Percentiles rank a stretch among this genome's conserved stretches.
Evolutionary conservation across 2,329 filamentous ascomycete genomes (phyloP).

Genomic region (Onygena corvina): DNA sequence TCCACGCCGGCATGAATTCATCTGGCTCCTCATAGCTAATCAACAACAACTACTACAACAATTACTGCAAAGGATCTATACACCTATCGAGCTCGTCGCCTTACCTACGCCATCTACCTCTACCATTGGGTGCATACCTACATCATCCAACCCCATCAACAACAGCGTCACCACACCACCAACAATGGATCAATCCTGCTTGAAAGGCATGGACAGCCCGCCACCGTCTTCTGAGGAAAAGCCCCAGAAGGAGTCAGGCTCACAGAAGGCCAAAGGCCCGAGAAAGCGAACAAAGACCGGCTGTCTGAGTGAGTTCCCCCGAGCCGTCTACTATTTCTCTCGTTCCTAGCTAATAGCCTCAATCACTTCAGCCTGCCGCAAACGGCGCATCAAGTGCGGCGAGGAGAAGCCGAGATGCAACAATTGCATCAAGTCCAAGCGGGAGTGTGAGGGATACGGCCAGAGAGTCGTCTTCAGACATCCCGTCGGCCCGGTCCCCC

Average conservation of each 20-base stretch:
- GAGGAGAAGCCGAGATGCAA: slow-evolving; percentile 51
- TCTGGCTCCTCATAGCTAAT: too few relatives aligned
- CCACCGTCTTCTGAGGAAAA: slow-evolving; percentile 3
- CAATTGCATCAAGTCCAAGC: slow-evolving; percentile 37
- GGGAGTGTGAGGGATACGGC: slow-evolving; percentile 35
- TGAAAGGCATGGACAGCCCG: neutral
- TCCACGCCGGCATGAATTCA: too few relatives aligned
- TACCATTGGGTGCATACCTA: slow-evolving; percentile 9
- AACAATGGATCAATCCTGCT: neutral
- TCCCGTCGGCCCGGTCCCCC: slow-evolving; percentile 25
- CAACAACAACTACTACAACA: too few relatives aligned
- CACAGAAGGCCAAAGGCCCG: slow-evolving; percentile 21
- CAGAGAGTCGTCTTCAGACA: slow-evolving; percentile 34
- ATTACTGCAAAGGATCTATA: too few relatives aligned
- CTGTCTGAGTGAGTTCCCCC: slow-evolving; percentile 60
- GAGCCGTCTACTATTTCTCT: neutral
- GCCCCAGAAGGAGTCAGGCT: slow-evolving; percentile 15
- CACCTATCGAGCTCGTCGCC: too few relatives aligned
- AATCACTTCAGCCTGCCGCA: slow-evolving; percentile 60
- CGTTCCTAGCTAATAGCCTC: neutral
- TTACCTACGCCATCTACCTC: neutral
- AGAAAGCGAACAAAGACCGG: slow-evolving; percentile 81
- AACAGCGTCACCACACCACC: neutral
- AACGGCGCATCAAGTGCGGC: slow-evolving; percentile 92
- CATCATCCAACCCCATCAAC: neutral